Base-by-base conservation (phyloP, 108 stramenopile genomes). In the Pseudonitzschia delicatissima region DNA sequence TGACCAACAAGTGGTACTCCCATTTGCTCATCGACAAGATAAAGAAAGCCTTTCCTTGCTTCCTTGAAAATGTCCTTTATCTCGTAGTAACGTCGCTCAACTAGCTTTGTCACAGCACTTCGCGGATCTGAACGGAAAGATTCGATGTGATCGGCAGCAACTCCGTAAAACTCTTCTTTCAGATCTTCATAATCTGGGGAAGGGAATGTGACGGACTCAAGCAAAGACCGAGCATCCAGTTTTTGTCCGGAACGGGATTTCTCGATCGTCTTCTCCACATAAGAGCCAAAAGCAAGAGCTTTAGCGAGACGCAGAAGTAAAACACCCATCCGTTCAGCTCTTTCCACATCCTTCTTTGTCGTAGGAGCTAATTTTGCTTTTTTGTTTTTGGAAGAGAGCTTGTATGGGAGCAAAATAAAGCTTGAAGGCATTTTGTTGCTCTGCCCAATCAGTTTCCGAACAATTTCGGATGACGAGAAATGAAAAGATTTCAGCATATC, bases 21-120 rank as follows among this genome's bases (percentile, higher is more conserved):
- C 15, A 47, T 60, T 60, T 51, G 77, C 57, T 89, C 88, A 33
- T 89, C 88, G 27, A 89, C 78, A 15, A 86, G 64, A 59, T 89
- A 89, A 5, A 89, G 64, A 57, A 73, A 78, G 0, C 71, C 72
- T 42, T 66, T 71, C 27, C 61, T 66, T 23, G 70, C 55, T 40
- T 89, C 76, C 31, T 66, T 66, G 71, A 74, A 82, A 57, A 67
- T 52, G 20, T 59, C 64, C 8, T 27, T 45, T 3, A 89, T 55
- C 25, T 69, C 60, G 11, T 47, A 31, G 9, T 77, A 49, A 18
- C 68, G 52, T 58, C 73, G 49, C 51, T 74, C 53, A 17, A 89
- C 67, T 20, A 84, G 51, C 57, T 70, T 82, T n/a, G 51, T 71
- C 26, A 78, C 77, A 4, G 69, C 76, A 11, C 60, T 50, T 29